Evolutionary conservation across 805 yeast genomes (phyloP).

Genomic region (Saccharomycopsis fodiens): DNA sequence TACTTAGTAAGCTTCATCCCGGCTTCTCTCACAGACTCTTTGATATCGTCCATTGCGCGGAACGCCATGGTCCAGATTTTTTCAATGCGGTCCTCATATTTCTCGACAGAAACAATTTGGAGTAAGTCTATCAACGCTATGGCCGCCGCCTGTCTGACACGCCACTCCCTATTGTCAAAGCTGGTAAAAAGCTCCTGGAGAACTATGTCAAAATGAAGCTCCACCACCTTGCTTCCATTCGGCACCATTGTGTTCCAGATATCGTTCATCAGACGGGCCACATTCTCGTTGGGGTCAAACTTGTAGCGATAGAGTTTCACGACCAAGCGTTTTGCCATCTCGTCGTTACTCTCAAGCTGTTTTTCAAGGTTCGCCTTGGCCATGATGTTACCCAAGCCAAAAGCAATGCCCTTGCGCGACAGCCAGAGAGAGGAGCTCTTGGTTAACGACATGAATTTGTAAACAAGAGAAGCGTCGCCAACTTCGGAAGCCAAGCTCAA

Average conservation of each 20-base stretch:
- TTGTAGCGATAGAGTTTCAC: conserved; percentile 80
- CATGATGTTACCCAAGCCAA: conserved; percentile 80
- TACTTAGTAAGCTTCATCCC: conserved; percentile 63
- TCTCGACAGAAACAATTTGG: conserved; percentile 45
- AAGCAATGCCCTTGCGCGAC: conserved; percentile 88
- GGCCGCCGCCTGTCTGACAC: conserved; percentile 84
- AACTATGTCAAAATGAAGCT: conserved; percentile 48
- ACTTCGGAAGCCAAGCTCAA: conserved; percentile 85
- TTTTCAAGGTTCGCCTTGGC: conserved; percentile 70
- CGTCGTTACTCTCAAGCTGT: conserved; percentile 45
- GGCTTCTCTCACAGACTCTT: conserved; percentile 83
- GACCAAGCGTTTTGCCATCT: conserved; percentile 52
- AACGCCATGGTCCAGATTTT: conserved; percentile 84
- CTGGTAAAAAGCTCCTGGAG: conserved; percentile 54
- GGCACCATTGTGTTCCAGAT: conserved; percentile 73
- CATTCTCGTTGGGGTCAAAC: conserved; percentile 74
- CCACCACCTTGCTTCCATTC: conserved; percentile 47
- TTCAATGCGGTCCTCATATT: conserved; percentile 45
- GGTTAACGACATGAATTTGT: conserved; percentile 89
- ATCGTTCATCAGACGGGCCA: conserved; percentile 75
- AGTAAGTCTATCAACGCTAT: conserved; percentile 63
- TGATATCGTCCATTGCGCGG: conserved; percentile 87
- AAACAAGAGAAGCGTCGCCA: conserved; percentile 91
- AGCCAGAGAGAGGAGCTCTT: conserved; percentile 86
- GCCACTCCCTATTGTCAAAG: conserved; percentile 84